Evolutionary conservation across 2,329 filamentous ascomycete species (phyloP).

Genomic region (Microascus cirrosus): DNA sequence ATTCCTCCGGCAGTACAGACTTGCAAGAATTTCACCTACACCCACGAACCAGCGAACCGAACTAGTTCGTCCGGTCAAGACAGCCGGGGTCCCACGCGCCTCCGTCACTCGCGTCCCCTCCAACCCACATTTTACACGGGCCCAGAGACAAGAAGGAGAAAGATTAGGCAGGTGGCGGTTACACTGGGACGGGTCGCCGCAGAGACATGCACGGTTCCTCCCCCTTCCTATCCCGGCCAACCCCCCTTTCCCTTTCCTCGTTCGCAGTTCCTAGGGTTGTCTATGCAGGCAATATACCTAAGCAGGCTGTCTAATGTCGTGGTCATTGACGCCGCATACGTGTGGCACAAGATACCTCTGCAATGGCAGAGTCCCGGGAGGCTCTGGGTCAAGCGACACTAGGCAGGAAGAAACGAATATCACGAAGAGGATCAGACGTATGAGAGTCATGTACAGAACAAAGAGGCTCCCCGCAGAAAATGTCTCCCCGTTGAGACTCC

Average conservation of each 20-base stretch:
- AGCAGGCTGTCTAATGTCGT: background rate
- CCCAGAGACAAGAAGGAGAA: background rate
- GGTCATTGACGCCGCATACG: background rate
- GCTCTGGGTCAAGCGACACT: background rate
- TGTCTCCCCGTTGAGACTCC: background rate
- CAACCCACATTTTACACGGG: background rate
- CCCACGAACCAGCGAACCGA: background rate
- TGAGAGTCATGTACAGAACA: too few species aligned
- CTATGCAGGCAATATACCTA: background rate
- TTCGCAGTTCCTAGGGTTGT: background rate
- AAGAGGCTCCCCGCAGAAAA: background rate
- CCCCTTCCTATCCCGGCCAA: background rate
- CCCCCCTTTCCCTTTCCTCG: background rate
- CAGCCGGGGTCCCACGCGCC: background rate
- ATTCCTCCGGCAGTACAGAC: background rate
- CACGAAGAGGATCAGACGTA: background rate
- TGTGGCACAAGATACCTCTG: background rate
- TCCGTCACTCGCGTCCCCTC: background rate
- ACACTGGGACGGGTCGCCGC: background rate
- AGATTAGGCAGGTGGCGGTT: background rate
- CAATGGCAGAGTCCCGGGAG: background rate
- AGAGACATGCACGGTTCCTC: background rate
- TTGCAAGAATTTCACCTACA: background rate
- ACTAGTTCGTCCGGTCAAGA: background rate
- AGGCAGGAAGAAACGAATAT: background rate